Percentiles rank a stretch among this genome's conserved stretches.
phyloP scores from a whole-genome alignment of 2,329 filamentous ascomycete genomes.

The Colletotrichum brevisporum region DNA sequence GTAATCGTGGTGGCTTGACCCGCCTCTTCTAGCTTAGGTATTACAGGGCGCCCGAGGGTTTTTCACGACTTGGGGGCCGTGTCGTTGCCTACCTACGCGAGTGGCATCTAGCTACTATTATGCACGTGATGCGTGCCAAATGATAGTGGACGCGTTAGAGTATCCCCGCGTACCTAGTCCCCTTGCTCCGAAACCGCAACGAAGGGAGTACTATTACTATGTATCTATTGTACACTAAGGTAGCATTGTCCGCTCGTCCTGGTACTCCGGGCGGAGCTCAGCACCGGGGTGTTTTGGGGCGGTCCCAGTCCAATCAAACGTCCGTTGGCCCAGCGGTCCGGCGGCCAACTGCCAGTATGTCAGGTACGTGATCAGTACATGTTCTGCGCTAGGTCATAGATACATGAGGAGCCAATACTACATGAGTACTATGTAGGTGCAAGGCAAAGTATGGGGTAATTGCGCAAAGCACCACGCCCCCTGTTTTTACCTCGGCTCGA shows the following conservation, averaged over 20 bases:
- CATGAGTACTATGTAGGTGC: not conserved
- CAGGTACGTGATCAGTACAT: not conserved
- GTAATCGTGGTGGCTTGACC: conserved; percentile 33
- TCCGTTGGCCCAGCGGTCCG: conserved; percentile 31
- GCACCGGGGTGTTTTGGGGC: not conserved
- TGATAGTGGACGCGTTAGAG: not conserved
- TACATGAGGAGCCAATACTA: not conserved
- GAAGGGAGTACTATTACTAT: too few relatives aligned
- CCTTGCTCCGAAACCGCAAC: too few relatives aligned
- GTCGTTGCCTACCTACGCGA: conserved; percentile 21
- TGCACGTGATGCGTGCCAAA: not conserved
- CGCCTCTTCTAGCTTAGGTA: conserved; percentile 7
- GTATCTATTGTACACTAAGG: too few relatives aligned
- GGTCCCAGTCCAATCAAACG: not conserved
- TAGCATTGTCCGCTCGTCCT: conserved; percentile 20
- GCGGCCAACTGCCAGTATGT: not conserved
- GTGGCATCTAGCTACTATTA: not conserved
- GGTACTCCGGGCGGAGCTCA: too few relatives aligned
- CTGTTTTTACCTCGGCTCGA: conserved; percentile 35
- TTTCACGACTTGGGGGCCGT: conserved; percentile 24
- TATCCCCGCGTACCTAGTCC: too few relatives aligned
- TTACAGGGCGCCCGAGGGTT: conserved; percentile 33
- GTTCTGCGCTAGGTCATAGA: not conserved
- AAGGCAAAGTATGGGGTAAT: conserved; percentile 18
- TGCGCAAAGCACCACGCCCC: not conserved